These are phyloP conservation scores for Diversispora epigaea DNA, from an alignment of 192 early-diverging fungal species.

Conservation along the genomic window DNA sequence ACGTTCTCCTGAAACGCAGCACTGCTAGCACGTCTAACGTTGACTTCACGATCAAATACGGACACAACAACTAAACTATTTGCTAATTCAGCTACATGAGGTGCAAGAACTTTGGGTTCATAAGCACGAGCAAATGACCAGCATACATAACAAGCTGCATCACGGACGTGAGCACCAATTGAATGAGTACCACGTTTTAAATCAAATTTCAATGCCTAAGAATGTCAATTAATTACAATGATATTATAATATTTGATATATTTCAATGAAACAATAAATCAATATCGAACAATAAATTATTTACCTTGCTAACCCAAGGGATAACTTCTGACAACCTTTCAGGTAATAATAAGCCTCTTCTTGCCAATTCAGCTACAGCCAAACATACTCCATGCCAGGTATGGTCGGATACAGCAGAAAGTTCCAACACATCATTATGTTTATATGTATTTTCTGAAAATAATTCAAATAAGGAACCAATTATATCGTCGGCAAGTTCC, in stretches of 20 bases:
- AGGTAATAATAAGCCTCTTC: constrained; percentile 80
- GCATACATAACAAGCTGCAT: constrained; percentile 94
- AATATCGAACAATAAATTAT: neutral
- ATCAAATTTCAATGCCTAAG: constrained; percentile 84
- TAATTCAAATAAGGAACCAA: constrained; percentile 71
- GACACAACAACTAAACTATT: constrained; percentile 76
- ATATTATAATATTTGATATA: neutral
- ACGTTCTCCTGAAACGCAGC: constrained; percentile 99
- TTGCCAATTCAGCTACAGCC: constrained; percentile 87
- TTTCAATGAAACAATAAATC: neutral
- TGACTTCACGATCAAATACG: constrained; percentile 90
- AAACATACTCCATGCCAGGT: constrained; percentile 95
- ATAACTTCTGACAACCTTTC: constrained; percentile 66
- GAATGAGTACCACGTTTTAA: constrained; percentile 85
- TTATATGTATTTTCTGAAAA: constrained; percentile 79
- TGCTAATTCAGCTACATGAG: constrained; percentile 66
- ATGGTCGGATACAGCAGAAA: constrained; percentile 81
- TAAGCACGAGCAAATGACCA: constrained; percentile 97
- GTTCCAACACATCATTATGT: constrained; percentile 48
- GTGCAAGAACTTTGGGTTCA: constrained; percentile 64
- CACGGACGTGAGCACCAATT: constrained; percentile 90
- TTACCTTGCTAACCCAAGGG: constrained; percentile 74
- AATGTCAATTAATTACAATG: neutral
- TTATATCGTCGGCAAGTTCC: constrained; percentile 81
- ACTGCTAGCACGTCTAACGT: constrained; percentile 87